phyloP scores from a whole-genome alignment of 805 yeast species.

The Saccharomycopsis microspora region DNA sequence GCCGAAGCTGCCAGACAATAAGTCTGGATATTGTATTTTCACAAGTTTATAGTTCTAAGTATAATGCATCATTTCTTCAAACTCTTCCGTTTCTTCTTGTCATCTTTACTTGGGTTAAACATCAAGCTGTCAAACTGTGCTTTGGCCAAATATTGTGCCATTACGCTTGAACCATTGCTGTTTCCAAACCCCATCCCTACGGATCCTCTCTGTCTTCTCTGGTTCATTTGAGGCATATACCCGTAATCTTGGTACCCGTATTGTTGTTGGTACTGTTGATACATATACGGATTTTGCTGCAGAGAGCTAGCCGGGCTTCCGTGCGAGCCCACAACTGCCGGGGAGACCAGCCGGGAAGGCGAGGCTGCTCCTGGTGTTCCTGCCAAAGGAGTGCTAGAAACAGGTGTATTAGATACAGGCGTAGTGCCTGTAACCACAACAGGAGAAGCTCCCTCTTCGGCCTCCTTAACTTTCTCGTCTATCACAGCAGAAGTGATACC shows the following conservation, averaged over 20 bases:
- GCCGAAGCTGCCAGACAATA: background rate
- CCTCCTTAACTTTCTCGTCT: constrained; percentile 5
- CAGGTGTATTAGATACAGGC: background rate
- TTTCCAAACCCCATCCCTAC: constrained; percentile 1
- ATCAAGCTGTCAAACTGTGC: constrained; percentile 49
- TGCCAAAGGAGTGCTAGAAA: background rate
- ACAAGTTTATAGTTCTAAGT: background rate
- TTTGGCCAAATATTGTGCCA: constrained; percentile 72
- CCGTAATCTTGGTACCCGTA: background rate
- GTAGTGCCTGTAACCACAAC: background rate
- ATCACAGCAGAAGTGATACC: constrained; percentile 9
- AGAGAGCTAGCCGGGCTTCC: background rate
- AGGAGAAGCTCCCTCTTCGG: background rate
- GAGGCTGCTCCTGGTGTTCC: background rate
- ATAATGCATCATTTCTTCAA: background rate
- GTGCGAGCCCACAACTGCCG: constrained; percentile 1
- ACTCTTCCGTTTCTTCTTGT: background rate
- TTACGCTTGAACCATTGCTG: constrained; percentile 51
- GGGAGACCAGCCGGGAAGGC: background rate
- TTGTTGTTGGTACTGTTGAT: constrained; percentile 1
- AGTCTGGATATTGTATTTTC: background rate
- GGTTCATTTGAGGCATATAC: background rate
- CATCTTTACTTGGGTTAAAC: constrained; percentile 19
- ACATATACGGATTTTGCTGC: background rate
- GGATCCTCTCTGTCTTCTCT: background rate